Base-by-base conservation (phyloP, 208 protist genomes). In the Wallacemonas rigidus region DNA sequence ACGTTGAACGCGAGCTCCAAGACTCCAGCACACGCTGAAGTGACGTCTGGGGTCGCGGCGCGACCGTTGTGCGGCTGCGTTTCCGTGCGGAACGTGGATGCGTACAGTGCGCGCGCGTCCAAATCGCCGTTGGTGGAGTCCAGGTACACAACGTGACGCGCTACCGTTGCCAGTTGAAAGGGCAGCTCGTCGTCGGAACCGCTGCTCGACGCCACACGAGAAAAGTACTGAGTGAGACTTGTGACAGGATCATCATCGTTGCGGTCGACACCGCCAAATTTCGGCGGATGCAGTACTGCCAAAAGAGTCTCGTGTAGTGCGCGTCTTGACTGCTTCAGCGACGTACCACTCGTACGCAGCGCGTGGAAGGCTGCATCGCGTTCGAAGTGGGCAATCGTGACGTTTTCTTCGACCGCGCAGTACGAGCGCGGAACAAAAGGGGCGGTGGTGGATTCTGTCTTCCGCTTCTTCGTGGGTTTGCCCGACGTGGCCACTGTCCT, bases 81-180 rank as follows among this genome's bases (percentile, higher is more conserved):
- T 5, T 6, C 62, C 5, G 41, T 8, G 36, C 11, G 2, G 17
- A 73, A 80, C 2, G n/a, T 64, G 6, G 43, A 41, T 1, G 3
- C 4, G 69, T 88, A 88, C 1, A 82, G 51, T 1, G 3, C 3
- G 8, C 80, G 69, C 6, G 79, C 83, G 47, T 72, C 79, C 11
- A 2, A 1, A 14, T 77, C 82, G 1, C 77, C 79, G 64, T 88
- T 88, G 26, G 80, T 85, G 39, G 80, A 85, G 74, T 88, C 83
- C 48, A 85, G 36, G 62, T 79, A 85, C 60, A 88, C 11, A 1
- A 88, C 71, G 0, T 12, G 6, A n/a, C 51, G 51, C 5, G 14
- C 5, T 2, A 14, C 11, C 14, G 51, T 26, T n/a, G 51, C n/a
- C 14, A 56, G 51, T 12, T 26, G 51, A 26, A 56, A 56, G 26